phyloP scores from a whole-genome alignment of 345 rosid species.

The Eucalyptus marginata region DNA sequence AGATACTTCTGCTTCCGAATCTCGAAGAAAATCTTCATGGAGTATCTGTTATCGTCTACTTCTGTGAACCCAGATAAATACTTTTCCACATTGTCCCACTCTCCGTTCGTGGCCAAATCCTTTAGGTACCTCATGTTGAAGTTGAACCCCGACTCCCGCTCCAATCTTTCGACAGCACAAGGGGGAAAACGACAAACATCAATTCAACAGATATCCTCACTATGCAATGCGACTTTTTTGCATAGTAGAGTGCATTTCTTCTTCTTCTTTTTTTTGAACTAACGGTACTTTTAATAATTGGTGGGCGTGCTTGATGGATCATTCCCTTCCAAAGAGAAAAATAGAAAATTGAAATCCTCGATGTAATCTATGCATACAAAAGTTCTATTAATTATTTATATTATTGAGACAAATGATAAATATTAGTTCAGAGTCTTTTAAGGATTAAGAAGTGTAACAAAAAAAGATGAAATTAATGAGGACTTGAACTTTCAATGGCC shows the following conservation, averaged over 20 bases:
- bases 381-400: accelerated
- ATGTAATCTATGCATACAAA: no score
- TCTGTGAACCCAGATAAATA: slow-evolving; percentile 73
- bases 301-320: not conserved
- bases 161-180: slow-evolving; percentile 32
- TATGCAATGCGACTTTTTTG: no score
- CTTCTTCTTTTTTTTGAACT: no score
- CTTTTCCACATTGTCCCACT: slow-evolving; percentile 89
- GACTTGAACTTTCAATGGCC: no score
- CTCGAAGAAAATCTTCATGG: slow-evolving; percentile 88
- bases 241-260: no score
- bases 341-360: no score
- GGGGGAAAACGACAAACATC: not conserved
- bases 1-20: slow-evolving; percentile 88
- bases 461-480: no score
- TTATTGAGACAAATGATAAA: no score
- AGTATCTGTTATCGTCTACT: slow-evolving; percentile 72
- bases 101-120: slow-evolving; percentile 80
- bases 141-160: slow-evolving; percentile 78
- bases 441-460: no score
- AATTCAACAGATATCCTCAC: not conserved
- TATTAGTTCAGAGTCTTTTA: accelerated
- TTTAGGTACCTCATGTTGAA: slow-evolving; percentile 77
- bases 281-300: not conserved
- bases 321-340: not conserved